phyloP scores from a whole-genome alignment of 139 green algal species.

The Chlamydomonas schloesseri region DNA sequence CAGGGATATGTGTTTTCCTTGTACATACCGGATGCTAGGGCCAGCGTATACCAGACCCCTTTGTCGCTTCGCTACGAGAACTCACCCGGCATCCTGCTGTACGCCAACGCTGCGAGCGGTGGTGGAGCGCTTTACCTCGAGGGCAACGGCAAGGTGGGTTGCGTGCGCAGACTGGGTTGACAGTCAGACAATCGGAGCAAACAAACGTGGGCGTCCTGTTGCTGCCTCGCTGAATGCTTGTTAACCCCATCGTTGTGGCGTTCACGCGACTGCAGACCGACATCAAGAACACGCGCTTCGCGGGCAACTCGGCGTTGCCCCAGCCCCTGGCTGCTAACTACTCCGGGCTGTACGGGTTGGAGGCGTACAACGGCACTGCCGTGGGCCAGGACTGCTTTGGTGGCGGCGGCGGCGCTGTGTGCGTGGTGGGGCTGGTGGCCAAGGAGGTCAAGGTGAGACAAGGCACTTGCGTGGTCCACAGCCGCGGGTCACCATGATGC shows the following conservation, averaged over 20 bases:
- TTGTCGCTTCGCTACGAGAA: not conserved
- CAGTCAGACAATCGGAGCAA: too few relatives aligned
- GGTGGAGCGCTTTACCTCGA: conserved; percentile 3
- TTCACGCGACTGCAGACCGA: not conserved
- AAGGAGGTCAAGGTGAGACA: not conserved
- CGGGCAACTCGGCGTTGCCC: not conserved
- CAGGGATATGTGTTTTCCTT: not conserved
- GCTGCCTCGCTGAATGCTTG: too few relatives aligned
- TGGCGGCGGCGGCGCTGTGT: conserved; percentile 4
- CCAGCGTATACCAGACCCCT: not conserved
- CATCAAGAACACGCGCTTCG: not conserved
- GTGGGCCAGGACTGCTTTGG: not conserved
- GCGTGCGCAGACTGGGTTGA: too few relatives aligned
- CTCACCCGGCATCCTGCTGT: not conserved
- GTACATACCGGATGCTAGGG: not conserved
- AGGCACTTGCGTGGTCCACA: too few relatives aligned
- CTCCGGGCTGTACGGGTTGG: not conserved
- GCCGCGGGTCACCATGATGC: too few relatives aligned
- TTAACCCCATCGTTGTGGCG: too few relatives aligned
- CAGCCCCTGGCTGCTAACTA: not conserved
- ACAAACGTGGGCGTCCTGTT: too few relatives aligned
- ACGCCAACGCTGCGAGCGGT: not conserved
- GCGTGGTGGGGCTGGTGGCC: not conserved
- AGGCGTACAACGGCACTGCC: not conserved
- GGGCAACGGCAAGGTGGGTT: not conserved